Base-by-base conservation (phyloP, 768 basidiomycete species). In the Coprinopsis cinerea region DNA sequence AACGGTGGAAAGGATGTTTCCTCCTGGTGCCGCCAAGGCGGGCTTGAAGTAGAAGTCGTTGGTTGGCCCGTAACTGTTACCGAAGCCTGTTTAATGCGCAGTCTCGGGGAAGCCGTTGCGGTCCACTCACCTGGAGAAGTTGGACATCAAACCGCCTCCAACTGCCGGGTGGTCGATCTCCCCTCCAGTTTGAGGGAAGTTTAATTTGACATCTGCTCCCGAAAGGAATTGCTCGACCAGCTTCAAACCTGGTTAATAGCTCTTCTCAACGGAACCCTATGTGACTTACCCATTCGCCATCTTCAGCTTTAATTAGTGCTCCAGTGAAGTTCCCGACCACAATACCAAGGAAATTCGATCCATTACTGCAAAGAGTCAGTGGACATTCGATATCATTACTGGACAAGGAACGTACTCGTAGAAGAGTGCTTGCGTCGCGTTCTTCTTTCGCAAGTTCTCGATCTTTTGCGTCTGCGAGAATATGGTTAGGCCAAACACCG, bases 41-140 rank as follows among this genome's bases (percentile, higher is more conserved):
- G 76, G 74, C 48, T 76, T 75, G 67, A 76, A 74, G 64, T 64
- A 73, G 51, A 79, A 67, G 57, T 83, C 81, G 58, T 80, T 75
- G 2, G 78, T 71, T 1, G 82, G 82, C 1, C 82, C 82, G 49
- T 76, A 80, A 45, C 73, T 72, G n/a, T n/a, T n/a, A n/a, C n/a
- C n/a, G n/a, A n/a, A n/a, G n/a, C n/a, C n/a, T n/a, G n/a, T n/a
- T n/a, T n/a, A n/a, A n/a, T n/a, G n/a, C n/a, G n/a, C n/a, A n/a
- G n/a, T n/a, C n/a, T n/a, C n/a, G n/a, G n/a, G n/a, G n/a, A n/a
- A n/a, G n/a, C n/a, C n/a, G n/a, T n/a, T n/a, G n/a, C n/a, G n/a
- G n/a, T n/a, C n/a, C 30, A 32, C 41, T 39, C 45, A 66, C 64
- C 64, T 67, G 2, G 76, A 73, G 64, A 79, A 80, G 15, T 64